Evolutionary conservation across 2,329 filamentous ascomycete species (phyloP).

Genomic region (Verruconis gallopava): DNA sequence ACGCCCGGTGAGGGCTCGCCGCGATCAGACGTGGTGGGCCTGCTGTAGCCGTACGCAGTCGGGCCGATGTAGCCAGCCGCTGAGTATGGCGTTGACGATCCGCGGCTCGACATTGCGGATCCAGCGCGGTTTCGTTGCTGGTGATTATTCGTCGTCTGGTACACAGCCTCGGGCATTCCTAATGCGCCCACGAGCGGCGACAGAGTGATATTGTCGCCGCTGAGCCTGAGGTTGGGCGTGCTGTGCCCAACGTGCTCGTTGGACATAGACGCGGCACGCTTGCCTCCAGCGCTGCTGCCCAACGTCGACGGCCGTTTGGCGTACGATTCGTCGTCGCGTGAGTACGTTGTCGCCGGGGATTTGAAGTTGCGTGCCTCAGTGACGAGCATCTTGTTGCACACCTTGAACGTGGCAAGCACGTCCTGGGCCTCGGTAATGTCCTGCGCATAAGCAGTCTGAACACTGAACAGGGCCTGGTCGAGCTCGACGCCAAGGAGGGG

Average conservation of each 20-base stretch:
- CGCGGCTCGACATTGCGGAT: constrained; percentile 40
- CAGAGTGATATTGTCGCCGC: constrained; percentile 1
- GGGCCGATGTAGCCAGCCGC: constrained; percentile 9
- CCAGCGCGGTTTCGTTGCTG: constrained; percentile 39
- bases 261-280: constrained; percentile 29
- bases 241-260: constrained; percentile 18
- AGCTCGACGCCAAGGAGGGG: constrained; percentile 22
- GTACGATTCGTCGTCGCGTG: constrained; percentile 25
- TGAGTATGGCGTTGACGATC: constrained; percentile 36
- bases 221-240: constrained; percentile 3
- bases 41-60: constrained; percentile 22
- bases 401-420: background rate
- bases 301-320: constrained; percentile 28
- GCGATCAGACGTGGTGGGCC: constrained; percentile 10
- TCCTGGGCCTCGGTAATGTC: constrained; percentile 2
- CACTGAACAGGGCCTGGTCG: background rate
- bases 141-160: constrained; percentile 28
- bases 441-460: constrained; percentile 3
- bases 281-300: constrained; percentile 23
- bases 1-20: constrained; percentile 23
- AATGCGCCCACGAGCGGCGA: constrained; percentile 7
- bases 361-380: constrained; percentile 47
- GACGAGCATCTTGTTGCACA: constrained; percentile 38
- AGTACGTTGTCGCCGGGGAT: constrained; percentile 36
- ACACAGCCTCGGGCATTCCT: constrained; percentile 14